phyloP scores from a whole-genome alignment of 768 basidiomycete genomes.

The Ramaria sp. region DNA sequence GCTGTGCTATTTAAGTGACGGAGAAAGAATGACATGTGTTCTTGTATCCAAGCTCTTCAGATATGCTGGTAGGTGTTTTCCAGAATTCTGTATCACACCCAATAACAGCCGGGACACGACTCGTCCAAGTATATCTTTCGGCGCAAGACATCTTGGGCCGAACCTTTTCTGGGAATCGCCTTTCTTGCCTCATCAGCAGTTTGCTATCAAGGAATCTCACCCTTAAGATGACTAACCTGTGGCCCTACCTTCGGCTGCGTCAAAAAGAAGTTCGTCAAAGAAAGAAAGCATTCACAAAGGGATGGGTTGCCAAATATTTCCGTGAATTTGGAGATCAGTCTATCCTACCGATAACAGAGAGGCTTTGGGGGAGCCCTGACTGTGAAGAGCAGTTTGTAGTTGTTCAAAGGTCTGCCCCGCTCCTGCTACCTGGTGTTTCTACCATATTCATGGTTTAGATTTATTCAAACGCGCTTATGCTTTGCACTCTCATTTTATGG shows the following conservation, averaged over 20 bases:
- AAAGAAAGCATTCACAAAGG: slow-evolving; percentile 28
- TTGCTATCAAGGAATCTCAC: slow-evolving; percentile 24
- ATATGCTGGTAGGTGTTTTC: slow-evolving; percentile 40
- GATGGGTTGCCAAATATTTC: slow-evolving; percentile 38
- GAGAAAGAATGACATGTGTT: slow-evolving; percentile 35
- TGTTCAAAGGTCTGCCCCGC: slow-evolving; percentile 36
- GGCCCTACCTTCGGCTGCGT: slow-evolving; percentile 60
- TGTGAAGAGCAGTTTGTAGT: slow-evolving; percentile 43
- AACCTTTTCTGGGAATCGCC: slow-evolving; percentile 39
- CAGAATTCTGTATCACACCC: not conserved
- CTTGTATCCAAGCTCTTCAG: slow-evolving; percentile 50
- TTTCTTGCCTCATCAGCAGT: slow-evolving; percentile 21
- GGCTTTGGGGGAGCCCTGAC: slow-evolving; percentile 52
- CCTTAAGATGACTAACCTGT: slow-evolving; percentile 45
- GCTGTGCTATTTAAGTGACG: slow-evolving; percentile 34
- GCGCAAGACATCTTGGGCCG: slow-evolving; percentile 37
- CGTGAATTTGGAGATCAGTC: slow-evolving; percentile 13
- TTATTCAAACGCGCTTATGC: slow-evolving; percentile 51
- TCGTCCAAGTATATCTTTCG: slow-evolving; percentile 46
- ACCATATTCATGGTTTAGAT: slow-evolving; percentile 27
- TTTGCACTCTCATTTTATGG: slow-evolving; percentile 47
- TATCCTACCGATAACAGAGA: slow-evolving; percentile 26
- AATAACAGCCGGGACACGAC: not conserved
- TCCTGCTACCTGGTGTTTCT: not conserved
- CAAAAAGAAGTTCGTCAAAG: slow-evolving; percentile 29